phyloP scores from a whole-genome alignment of 202 grass and related monocot genomes.

The Setaria italica region DNA sequence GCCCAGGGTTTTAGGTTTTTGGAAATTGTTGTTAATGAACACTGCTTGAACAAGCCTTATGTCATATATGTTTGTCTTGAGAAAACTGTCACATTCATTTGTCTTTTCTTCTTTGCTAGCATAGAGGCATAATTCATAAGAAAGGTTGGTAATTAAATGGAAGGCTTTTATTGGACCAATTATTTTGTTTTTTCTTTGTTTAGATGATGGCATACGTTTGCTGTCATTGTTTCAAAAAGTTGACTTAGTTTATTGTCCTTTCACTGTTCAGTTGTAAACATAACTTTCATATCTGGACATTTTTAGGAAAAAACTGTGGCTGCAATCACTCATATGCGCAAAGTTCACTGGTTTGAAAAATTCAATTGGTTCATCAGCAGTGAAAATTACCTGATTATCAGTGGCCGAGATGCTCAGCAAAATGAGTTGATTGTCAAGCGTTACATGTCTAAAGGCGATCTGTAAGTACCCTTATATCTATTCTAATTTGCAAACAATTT shows the following conservation, averaged over 20 bases:
- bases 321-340: constrained; percentile 96
- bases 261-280: not conserved
- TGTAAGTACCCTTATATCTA: constrained; percentile 57
- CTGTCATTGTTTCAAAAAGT: constrained; percentile 23
- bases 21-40: not conserved
- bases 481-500: not conserved
- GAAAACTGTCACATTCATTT: not conserved
- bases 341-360: constrained; percentile 99
- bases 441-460: constrained; percentile 99
- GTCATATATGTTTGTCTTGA: constrained; percentile 18
- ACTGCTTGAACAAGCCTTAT: not conserved
- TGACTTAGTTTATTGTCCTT: not conserved
- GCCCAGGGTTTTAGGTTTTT: not conserved
- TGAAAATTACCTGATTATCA: constrained; percentile 95
- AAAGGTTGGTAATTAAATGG: not conserved
- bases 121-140: constrained; percentile 15
- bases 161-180: constrained; percentile 12
- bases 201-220: not conserved
- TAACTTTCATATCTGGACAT: constrained; percentile 39
- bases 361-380: constrained; percentile 99
- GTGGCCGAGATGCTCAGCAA: constrained; percentile 96
- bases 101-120: constrained; percentile 34
- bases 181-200: constrained; percentile 20
- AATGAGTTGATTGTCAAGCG: constrained; percentile 97
- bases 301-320: constrained; percentile 96